A percentile compares a stretch with the other conserved stretches of the same genome.
Evolutionary conservation across 1,284 basidiomycete genomes (phyloP).

Genomic region (Rhodotorula sp.): DNA sequence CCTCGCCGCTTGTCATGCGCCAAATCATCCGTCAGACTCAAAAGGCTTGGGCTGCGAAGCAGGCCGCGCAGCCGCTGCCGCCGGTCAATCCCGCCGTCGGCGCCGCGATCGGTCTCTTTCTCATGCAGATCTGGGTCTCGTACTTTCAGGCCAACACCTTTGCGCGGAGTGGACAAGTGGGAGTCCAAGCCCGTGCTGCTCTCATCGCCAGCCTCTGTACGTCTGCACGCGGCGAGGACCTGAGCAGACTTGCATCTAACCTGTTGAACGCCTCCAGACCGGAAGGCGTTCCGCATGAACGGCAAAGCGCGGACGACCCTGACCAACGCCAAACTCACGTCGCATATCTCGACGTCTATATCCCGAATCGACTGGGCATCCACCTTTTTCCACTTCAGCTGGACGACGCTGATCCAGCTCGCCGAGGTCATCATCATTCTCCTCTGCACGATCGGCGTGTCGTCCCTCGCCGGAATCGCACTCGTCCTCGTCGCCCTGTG

Average conservation of each 20-base stretch:
- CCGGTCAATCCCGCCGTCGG: constrained; percentile 69
- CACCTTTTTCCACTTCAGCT: constrained; percentile 43
- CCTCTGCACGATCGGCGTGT: constrained; percentile 67
- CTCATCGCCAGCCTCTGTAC: constrained; percentile 83
- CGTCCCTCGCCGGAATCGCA: constrained; percentile 72
- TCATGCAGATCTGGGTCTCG: constrained; percentile 56
- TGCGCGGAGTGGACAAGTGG: constrained; percentile 57
- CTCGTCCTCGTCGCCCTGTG: constrained; percentile 67
- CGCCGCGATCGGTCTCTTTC: constrained; percentile 66
- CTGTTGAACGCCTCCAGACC: constrained; percentile 54
- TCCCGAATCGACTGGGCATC: constrained; percentile 84
- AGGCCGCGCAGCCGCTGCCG: constrained; percentile 60
- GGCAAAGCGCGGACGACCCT: constrained; percentile 65
- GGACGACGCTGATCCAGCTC: constrained; percentile 24
- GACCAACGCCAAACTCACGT: constrained; percentile 80
- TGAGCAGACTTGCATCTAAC: too few relatives aligned
- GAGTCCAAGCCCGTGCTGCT: constrained; percentile 79
- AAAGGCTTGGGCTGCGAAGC: not conserved
- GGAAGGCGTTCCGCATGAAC: constrained; percentile 60
- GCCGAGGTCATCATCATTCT: constrained; percentile 66
- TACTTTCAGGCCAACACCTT: constrained; percentile 36
- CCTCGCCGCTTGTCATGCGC: constrained; percentile 68
- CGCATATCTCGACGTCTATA: constrained; percentile 83
- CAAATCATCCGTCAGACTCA: constrained; percentile 69
- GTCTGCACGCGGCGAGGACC: too few relatives aligned